A percentile compares a stretch with the other conserved stretches of the same genome.
phyloP scores from a whole-genome alignment of 2,329 filamentous ascomycete genomes.

The Aquanectria penicillioides region DNA sequence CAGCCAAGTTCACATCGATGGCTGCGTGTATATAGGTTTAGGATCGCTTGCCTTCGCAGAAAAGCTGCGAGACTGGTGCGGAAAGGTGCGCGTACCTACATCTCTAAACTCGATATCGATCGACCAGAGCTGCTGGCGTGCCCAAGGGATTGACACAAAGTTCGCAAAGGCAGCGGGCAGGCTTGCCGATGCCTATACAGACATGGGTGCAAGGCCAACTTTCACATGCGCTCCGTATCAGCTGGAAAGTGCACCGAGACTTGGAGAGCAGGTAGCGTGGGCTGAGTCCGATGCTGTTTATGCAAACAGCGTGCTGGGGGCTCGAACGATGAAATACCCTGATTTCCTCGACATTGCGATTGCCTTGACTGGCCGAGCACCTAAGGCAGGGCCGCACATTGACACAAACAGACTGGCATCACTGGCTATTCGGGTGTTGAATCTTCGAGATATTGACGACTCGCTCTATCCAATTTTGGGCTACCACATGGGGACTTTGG shows the following conservation, averaged over 20 bases:
- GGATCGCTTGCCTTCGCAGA: conserved; percentile 27
- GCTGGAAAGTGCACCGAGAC: conserved; percentile 22
- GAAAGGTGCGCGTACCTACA: conserved; percentile 25
- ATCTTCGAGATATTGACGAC: conserved; percentile 11
- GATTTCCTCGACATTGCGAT: conserved; percentile 31
- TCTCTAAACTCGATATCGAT: conserved; percentile 32
- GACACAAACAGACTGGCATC: conserved; percentile 20
- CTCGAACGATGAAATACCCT: conserved; percentile 33
- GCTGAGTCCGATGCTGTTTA: conserved; percentile 35
- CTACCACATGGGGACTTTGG: conserved; percentile 27
- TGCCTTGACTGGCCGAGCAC: conserved; percentile 33
- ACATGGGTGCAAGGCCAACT: conserved; percentile 27
- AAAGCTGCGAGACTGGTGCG: conserved; percentile 27
- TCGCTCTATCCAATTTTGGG: conserved; percentile 32
- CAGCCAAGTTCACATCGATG: conserved; percentile 16
- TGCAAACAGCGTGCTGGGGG: conserved; percentile 34
- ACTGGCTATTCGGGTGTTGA: neutral
- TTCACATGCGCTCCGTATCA: conserved; percentile 37
- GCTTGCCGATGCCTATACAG: conserved; percentile 24
- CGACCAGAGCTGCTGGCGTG: conserved; percentile 33
- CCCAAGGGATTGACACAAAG: conserved; percentile 15
- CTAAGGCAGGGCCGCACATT: conserved; percentile 23
- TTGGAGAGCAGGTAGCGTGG: conserved; percentile 33
- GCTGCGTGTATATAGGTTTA: conserved; percentile 20
- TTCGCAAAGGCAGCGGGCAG: conserved; percentile 25